These are phyloP conservation scores for Volvariella volvacea DNA, from an alignment of 1,284 basidiomycete genomes.

Conservation along the genomic window DNA sequence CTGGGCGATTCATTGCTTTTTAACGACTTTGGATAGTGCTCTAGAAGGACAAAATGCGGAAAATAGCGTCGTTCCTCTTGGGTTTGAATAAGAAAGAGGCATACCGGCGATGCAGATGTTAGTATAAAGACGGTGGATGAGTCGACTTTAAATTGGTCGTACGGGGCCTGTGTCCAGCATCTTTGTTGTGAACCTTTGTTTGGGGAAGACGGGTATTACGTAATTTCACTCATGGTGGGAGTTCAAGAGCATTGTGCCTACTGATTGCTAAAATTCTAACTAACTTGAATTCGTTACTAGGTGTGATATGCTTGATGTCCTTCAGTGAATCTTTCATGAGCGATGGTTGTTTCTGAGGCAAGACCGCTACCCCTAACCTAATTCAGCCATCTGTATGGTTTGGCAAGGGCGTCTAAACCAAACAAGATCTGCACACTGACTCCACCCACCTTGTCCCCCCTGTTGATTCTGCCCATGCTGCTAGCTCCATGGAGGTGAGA, in stretches of 20 bases:
- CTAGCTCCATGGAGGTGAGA: slow-evolving; percentile 5
- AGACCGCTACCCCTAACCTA: too few relatives aligned
- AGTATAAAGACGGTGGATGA: slow-evolving; percentile 1
- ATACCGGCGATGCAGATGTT: slow-evolving; percentile 1
- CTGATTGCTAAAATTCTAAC: too few relatives aligned
- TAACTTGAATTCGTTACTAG: too few relatives aligned
- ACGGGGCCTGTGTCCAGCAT: slow-evolving; percentile 1
- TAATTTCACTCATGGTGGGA: slow-evolving; percentile 1
- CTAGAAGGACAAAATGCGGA: neutral
- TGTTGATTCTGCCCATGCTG: too few relatives aligned
- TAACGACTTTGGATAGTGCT: neutral
- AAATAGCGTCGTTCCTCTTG: neutral
- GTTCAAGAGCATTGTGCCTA: neutral
- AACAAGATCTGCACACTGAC: slow-evolving; percentile 3
- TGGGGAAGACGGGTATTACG: slow-evolving; percentile 4
- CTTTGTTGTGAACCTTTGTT: slow-evolving; percentile 8
- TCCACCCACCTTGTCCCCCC: too few relatives aligned
- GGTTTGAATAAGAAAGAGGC: neutral
- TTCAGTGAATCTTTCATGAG: too few relatives aligned
- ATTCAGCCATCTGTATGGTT: slow-evolving; percentile 10
- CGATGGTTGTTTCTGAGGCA: too few relatives aligned
- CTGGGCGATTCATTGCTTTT: slow-evolving; percentile 44
- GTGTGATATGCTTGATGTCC: too few relatives aligned
- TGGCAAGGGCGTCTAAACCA: slow-evolving; percentile 5
- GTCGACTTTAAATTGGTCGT: slow-evolving; percentile 6